Base-by-base conservation (phyloP, 2,329 filamentous ascomycete species). In the Cordyceps cicadae region DNA sequence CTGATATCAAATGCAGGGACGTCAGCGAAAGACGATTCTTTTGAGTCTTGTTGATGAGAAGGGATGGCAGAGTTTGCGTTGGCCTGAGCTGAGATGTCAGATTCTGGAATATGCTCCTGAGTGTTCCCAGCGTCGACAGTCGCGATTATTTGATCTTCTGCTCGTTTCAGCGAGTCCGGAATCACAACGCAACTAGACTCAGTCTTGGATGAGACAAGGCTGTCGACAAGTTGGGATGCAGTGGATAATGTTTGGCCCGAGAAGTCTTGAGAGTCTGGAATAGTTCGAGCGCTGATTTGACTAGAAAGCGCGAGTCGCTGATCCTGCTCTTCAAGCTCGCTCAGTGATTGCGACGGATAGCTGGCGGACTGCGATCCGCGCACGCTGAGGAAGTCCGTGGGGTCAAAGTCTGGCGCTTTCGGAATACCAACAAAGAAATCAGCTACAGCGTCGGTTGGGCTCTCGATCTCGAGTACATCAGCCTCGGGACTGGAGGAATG, bases 211-310 rank as follows among this genome's bases (percentile, higher is more conserved):
- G 61, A 48, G 19, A 59, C 61, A 6, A 63, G n/a, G 45, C 29
- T 55, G 51, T 62, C 59, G 39, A 37, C 37, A 45, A 57, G 11
- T 59, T 51, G 49, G 15, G 54, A 54, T 6, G 54, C 62, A 51
- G 66, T 64, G 5, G 67, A 63, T 61, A 64, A 67, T 14, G 64
- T 63, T 56, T 66, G 66, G 12, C 64, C 66, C n/a, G 70, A 70
- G 11, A 63, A 64, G 39, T 75, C 76, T 62, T 79, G 76, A 0
- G 78, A 80, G 62, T 79, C 77, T 0, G 76, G 76, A 26, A 80
- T 75, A 3, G 74, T 78, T 29, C 65, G 64, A 58, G 72, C 69
- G 60, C 72, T 76, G 43, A 71, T 61, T 29, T 69, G 65, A 5
- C 69, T 67, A 19, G 69, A 63, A 60, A 77, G 56, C 12, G 66